Conservation (phyloP, 352 stramenopile genomes). For the Phytopythium delawarense region DNA sequence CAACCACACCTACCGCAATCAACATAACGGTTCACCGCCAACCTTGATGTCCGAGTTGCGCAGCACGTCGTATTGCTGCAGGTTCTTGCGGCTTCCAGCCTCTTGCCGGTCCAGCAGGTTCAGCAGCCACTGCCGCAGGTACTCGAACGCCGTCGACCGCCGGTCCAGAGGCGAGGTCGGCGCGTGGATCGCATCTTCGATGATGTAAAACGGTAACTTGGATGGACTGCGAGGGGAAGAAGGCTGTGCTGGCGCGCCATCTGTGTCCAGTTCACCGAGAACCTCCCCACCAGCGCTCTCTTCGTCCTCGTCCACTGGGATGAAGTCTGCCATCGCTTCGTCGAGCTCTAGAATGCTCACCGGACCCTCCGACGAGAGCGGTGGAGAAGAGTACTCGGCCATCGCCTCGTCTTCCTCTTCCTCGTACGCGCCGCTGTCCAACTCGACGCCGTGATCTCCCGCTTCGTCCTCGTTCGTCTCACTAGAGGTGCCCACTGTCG, state of each 20-base stretch:
- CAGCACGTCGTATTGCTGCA: conserved; percentile 58
- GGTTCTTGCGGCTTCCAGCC: conserved; percentile 29
- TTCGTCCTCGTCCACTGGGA: conserved; percentile 24
- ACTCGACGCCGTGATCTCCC: background rate
- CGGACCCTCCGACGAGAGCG: background rate
- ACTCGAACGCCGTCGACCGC: conserved; percentile 49
- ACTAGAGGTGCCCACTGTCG: background rate
- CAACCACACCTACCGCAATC: background rate
- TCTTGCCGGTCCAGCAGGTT: conserved; percentile 49
- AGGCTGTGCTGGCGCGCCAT: background rate
- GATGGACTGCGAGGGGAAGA: conserved; percentile 1
- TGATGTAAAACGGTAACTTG: conserved; percentile 38
- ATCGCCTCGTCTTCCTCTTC: background rate
- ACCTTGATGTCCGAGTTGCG: conserved; percentile 50
- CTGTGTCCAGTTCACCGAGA: background rate
- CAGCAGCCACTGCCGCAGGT: conserved; percentile 46
- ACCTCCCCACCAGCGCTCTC: conserved; percentile 7
- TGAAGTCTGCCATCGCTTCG: conserved; percentile 26
- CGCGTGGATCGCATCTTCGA: conserved; percentile 28
- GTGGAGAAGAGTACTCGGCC: background rate
- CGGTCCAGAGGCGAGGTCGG: conserved; percentile 36
- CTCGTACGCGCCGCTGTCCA: background rate
- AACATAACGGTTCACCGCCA: background rate
- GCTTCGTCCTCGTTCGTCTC: background rate
- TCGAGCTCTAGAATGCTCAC: conserved; percentile 31